These are phyloP conservation scores for Sporisorium graminicola DNA, from an alignment of 1,284 basidiomycete species.

Conservation along the genomic window DNA sequence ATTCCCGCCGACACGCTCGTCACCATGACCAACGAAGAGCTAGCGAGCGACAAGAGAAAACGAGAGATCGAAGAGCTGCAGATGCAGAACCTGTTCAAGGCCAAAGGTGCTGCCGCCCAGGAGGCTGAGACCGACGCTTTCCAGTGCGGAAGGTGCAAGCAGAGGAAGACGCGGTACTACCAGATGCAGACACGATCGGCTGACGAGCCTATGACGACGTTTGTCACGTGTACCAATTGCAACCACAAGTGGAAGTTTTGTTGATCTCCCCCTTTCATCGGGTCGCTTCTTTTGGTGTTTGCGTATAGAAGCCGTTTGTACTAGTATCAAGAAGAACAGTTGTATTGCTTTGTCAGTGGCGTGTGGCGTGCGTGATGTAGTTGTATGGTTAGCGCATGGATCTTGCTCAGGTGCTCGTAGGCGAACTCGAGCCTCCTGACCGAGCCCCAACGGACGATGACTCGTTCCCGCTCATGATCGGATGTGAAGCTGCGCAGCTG, in stretches of 20 bases:
- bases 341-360: background rate
- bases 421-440: too few relatives aligned
- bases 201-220: constrained; percentile 69
- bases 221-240: constrained; percentile 66
- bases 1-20: constrained; percentile 79
- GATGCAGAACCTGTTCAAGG: constrained; percentile 83
- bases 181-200: constrained; percentile 69
- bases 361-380: background rate
- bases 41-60: constrained; percentile 91
- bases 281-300: too few relatives aligned
- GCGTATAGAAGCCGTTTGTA: background rate
- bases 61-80: constrained; percentile 80
- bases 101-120: constrained; percentile 85
- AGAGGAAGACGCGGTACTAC: constrained; percentile 67
- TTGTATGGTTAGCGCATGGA: background rate
- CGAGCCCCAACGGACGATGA: too few relatives aligned
- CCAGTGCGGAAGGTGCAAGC: constrained; percentile 88
- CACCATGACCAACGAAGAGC: constrained; percentile 87
- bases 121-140: constrained; percentile 96
- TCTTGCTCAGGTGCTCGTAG: too few relatives aligned
- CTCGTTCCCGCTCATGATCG: too few relatives aligned
- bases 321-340: constrained; percentile 10
- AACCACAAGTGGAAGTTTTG: constrained; percentile 69
- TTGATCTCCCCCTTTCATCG: constrained; percentile 17
- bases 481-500: too few relatives aligned